Evolutionary conservation across 768 basidiomycete species (phyloP), one percentile per base, ranked within the genome.

Genomic region (Termitomyces sp.): DNA sequence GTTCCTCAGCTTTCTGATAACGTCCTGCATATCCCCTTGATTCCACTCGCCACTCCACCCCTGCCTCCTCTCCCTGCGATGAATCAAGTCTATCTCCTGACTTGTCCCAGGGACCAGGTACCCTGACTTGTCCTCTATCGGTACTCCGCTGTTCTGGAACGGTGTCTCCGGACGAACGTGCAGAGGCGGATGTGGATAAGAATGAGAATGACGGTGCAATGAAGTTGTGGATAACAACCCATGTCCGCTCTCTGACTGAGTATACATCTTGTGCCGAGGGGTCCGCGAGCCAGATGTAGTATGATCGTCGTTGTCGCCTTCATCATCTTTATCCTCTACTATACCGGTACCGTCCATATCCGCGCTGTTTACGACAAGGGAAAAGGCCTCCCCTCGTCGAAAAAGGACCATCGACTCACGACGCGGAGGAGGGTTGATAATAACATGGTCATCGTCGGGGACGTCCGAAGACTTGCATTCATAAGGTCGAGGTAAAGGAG

Each of bases 1-100:
- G 39, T 51, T 61, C 40, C 71, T 59, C 57, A 72, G 40, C 58
- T 69, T 67, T 57, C 55, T 45, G 44, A 72, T 70, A 9, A 72
- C 70, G 54, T 72, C 67, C 39, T 67, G 68, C 67, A 68, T 70
- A 38, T 68, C 71, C 3, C 59, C 57, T 7, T 61, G 64, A 53
- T 72, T 71, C 71, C 71, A 71, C 58, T 72, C 70, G 4, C 70
- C 70, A 51, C 67, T 72, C 71, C 71, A 70, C 16, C 69, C 69
- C 44, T 68, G 65, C 36, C 62, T 63, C 57, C 58, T 62, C 55
- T 68, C 70, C 46, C 58, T 53, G 24, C 66, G 38, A 42, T 55
- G 51, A 9, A 65, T 32, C 33, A 60, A 6, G 22, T 55, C 63
- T 15, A 52, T 45, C n/a, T 50, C 56, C 22, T 20, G 32, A 35